These are phyloP conservation scores for Flaveria trinervia DNA, from an alignment of 129 eudicot genomes.

Conservation along the genomic window DNA sequence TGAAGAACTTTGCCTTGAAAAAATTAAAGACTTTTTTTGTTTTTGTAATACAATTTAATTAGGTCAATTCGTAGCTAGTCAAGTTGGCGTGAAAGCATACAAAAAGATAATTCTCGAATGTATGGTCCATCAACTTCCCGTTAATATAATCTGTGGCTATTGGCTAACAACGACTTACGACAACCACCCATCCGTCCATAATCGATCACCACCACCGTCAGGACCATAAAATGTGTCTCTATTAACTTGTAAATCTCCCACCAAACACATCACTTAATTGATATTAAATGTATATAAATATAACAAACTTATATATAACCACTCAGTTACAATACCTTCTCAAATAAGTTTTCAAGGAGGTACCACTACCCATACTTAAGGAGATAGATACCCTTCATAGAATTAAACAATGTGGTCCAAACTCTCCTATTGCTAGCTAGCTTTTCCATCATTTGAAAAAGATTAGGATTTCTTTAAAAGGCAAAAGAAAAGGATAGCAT, in stretches of 20 bases:
- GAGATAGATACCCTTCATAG: constrained; percentile 21
- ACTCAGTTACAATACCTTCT: constrained; percentile 21
- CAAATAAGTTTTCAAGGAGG: constrained; percentile 14
- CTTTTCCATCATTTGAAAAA: neutral
- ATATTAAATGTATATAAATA: constrained; percentile 9
- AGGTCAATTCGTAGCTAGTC: neutral
- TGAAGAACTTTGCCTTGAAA: too few relatives aligned
- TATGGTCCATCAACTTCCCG: neutral
- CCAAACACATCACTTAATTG: neutral
- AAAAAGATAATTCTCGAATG: neutral
- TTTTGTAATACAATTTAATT: too few relatives aligned
- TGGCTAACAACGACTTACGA: neutral
- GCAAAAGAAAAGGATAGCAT: neutral
- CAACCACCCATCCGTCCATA: constrained; percentile 3
- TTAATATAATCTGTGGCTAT: neutral
- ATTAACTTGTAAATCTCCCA: constrained; percentile 6
- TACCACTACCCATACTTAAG: constrained; percentile 22
- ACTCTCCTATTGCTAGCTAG: neutral
- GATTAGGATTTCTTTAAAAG: neutral
- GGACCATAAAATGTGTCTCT: constrained; percentile 10
- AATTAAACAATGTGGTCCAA: constrained; percentile 30
- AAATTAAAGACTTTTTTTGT: too few relatives aligned
- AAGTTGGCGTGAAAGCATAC: neutral
- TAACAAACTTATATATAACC: constrained; percentile 8
- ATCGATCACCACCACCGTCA: constrained; percentile 10